Base-by-base conservation (phyloP, 805 yeast species). In the Debaryomyces tyrocola region DNA sequence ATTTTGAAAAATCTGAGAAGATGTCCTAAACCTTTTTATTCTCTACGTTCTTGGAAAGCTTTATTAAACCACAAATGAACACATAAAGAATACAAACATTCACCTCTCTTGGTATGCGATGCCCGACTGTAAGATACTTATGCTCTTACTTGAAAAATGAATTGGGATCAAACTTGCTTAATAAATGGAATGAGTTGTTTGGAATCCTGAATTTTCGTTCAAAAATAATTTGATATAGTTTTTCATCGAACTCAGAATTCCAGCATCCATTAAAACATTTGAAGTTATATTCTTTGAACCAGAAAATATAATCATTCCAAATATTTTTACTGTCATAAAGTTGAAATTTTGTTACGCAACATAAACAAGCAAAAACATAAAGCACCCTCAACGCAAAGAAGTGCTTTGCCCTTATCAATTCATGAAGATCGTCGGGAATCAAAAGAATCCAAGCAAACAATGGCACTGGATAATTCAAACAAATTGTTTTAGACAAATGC, bases 381-480 rank as follows among this genome's bases (percentile, higher is more conserved):
- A 70, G 40, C 1, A 67, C 8, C 28, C 66, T 50, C 18, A 64
- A 46, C 0, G 72, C 70, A 34, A 58, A 56, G 34, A 47, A 56
- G 37, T 66, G 47, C 31, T 58, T 52, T 2, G 20, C 14, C 33
- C 63, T 51, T 4, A 63, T 47, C 46, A 66, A 42, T 7, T 41
- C 51, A 5, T 49, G 46, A 37, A 59, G 60, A 5, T 50, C 49
- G 4, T 47, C 46, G 2, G 48, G 45, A 10, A 62, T 9, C 10
- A 57, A 11, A 7, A 64, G 45, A 7, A 64, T 37, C 59, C 68
- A 65, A 43, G 61, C 50, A 47, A 56, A 67, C 6, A 68, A 37
- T 6, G 74, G 75, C 10, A 67, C 49, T 2, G 72, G 71, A 41
- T 57, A 59, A 43, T 61, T 56, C 18, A 40, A 44, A 18, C 34